Base-by-base conservation (phyloP, 345 rosid species). In the Limnanthes douglasii region DNA sequence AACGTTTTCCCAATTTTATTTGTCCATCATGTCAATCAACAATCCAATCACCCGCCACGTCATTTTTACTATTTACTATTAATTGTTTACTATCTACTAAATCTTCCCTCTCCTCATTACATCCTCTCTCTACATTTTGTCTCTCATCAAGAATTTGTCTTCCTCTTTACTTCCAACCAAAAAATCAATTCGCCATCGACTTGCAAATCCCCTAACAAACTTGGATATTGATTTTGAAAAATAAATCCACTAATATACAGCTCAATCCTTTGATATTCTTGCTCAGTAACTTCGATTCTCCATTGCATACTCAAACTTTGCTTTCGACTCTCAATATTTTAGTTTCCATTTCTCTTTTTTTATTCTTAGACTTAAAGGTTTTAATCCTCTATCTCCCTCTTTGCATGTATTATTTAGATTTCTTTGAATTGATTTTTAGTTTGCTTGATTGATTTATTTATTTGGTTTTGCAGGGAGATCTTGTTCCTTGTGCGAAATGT, bases 401-500 rank as follows among this genome's bases (percentile, higher is more conserved):
- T n/a, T 21, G 1, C 9, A 14, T 12, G 15, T n/a, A 4, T 8
- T n/a, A 8, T 27, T 12, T 8, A 15, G 11, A 16, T 18, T 23
- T 8, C 34, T 18, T 11, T 2, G 16, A 28, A 17, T 15, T 9
- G 3, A 12, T 26, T 2, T 35, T 9, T 21, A 21, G 2, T 26
- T 1, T 10, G 4, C 5, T 10, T 30, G 33, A 15, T 30, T 6
- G 13, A 5, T 1, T 8, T 30, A 15, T 4, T 8, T n/a, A n/a
- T 20, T 31, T 15, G 16, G 32, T 19, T 68, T 58, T 61, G 21
- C 72, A 86, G 97, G 94, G 97, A 34, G 97, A 82, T 38, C 93
- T 94, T 33, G 79, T 86, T 18, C 82, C 97, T 5, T 86, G 97
- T 45, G 86, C 70, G 42, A 77, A 84, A 1, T 86, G 96, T 35